These are phyloP conservation scores for Trametes punicea DNA, from an alignment of 768 basidiomycete genomes.

Conservation along the genomic window DNA sequence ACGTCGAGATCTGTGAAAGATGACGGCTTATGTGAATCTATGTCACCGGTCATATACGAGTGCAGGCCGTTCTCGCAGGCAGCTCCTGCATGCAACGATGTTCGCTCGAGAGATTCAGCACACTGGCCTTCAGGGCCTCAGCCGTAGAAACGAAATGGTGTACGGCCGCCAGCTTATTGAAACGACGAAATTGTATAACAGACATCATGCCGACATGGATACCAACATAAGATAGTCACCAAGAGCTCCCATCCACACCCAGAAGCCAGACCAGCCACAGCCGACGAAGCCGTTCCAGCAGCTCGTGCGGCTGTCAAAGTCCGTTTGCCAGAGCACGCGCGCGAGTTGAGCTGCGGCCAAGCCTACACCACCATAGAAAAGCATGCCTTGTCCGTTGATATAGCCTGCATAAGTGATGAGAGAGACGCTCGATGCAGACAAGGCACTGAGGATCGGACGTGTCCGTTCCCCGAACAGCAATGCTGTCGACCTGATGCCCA, in stretches of 20 bases:
- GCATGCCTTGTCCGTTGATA: constrained; percentile 68
- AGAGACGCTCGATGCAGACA: constrained; percentile 72
- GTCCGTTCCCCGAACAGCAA: constrained; percentile 82
- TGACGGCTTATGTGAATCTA: too few relatives aligned
- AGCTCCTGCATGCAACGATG: too few relatives aligned
- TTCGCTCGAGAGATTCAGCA: too few relatives aligned
- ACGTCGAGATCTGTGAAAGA: too few relatives aligned
- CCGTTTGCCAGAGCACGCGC: constrained; percentile 68
- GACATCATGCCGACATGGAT: neutral
- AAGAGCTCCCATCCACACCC: constrained; percentile 79
- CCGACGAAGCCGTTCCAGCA: constrained; percentile 90
- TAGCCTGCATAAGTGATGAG: constrained; percentile 77
- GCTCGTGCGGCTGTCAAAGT: constrained; percentile 72
- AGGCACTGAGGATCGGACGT: constrained; percentile 66
- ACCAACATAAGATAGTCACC: constrained; percentile 54
- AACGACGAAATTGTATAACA: too few relatives aligned
- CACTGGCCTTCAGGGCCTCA: too few relatives aligned
- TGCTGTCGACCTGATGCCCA: constrained; percentile 92
- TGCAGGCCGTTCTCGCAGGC: too few relatives aligned
- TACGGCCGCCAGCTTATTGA: too few relatives aligned
- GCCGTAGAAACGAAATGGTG: too few relatives aligned
- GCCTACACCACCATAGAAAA: constrained; percentile 78
- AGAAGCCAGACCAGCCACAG: constrained; percentile 86
- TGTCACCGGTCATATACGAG: too few relatives aligned
- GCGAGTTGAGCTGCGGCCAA: constrained; percentile 74